A percentile compares a stretch with the other conserved stretches of the same genome.
These are phyloP conservation scores for Suillus subluteus DNA, from an alignment of 768 basidiomycete genomes.

Conservation along the genomic window DNA sequence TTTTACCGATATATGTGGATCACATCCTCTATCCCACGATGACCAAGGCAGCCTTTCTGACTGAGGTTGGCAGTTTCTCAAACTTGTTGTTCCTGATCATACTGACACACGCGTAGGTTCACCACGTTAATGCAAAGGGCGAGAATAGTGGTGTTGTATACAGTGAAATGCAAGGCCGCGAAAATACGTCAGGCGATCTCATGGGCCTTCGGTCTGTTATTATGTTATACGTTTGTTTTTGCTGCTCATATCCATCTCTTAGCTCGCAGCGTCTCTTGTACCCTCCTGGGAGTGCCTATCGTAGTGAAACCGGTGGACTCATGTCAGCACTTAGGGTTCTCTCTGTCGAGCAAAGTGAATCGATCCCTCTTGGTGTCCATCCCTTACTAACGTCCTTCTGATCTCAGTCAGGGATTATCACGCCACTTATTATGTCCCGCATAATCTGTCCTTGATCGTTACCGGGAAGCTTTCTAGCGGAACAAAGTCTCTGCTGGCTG, in stretches of 20 bases:
- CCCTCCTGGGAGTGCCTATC: slow-evolving; percentile 81
- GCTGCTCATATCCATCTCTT: slow-evolving; percentile 15
- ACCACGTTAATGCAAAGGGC: slow-evolving; percentile 90
- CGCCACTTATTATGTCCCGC: slow-evolving; percentile 86
- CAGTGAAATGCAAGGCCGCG: slow-evolving; percentile 94
- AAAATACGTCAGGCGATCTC: slow-evolving; percentile 90
- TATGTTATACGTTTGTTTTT: slow-evolving; percentile 1
- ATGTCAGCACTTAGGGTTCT: slow-evolving; percentile 90
- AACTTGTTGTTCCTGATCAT: neutral
- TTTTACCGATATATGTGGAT: slow-evolving; percentile 90
- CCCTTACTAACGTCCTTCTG: slow-evolving; percentile 21
- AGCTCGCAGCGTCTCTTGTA: slow-evolving; percentile 85
- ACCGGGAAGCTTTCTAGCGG: slow-evolving; percentile 83
- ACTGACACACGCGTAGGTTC: slow-evolving; percentile 58
- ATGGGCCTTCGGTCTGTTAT: slow-evolving; percentile 78
- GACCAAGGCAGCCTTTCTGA: slow-evolving; percentile 80
- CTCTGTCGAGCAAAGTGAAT: slow-evolving; percentile 84
- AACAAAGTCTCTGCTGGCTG: slow-evolving; percentile 73
- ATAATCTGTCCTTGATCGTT: slow-evolving; percentile 90
- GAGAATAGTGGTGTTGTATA: slow-evolving; percentile 96
- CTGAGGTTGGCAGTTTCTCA: slow-evolving; percentile 47
- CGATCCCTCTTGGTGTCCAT: slow-evolving; percentile 9
- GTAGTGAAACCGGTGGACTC: slow-evolving; percentile 95
- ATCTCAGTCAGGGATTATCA: slow-evolving; percentile 86
- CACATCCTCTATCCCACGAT: slow-evolving; percentile 97